phyloP scores from a whole-genome alignment of 106 monocot genomes.

The Ottelia alismoides region DNA sequence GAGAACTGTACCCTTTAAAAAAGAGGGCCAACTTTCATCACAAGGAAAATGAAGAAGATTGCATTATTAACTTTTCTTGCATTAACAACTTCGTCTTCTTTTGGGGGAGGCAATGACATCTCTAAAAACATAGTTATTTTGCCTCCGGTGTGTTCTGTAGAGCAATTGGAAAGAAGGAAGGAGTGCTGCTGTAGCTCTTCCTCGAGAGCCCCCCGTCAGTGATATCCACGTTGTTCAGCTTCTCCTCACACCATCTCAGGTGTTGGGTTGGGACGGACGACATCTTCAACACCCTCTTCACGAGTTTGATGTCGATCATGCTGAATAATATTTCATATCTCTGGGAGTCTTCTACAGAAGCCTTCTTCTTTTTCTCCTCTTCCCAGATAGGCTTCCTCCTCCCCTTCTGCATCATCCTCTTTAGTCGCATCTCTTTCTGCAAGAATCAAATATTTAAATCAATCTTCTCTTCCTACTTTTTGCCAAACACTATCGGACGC shows the following conservation, averaged over 20 bases:
- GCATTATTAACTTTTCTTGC: no score
- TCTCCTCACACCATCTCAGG: constrained; percentile 11
- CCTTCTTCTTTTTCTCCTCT: neutral
- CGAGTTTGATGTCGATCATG: constrained; percentile 6
- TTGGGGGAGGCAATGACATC: no score
- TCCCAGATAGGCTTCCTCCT: neutral
- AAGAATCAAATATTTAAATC: neutral
- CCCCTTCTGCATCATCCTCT: neutral
- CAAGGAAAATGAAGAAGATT: no score
- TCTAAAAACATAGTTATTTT: no score
- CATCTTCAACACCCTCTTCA: constrained; percentile 13
- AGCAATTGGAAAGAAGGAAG: no score
- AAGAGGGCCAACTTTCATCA: no score
- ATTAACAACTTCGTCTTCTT: no score
- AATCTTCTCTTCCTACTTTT: neutral
- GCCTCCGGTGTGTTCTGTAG: no score
- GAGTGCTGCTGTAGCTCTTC: no score
- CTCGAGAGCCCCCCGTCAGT: neutral
- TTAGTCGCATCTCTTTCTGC: constrained; percentile 5
- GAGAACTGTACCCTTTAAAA: no score
- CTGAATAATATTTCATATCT: neutral
- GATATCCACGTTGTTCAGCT: neutral
- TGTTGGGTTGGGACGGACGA: constrained; percentile 6
- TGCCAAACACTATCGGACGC: neutral
- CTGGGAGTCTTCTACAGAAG: neutral